A percentile compares a stretch with the other conserved stretches of the same genome.
Evolutionary conservation across 1,284 basidiomycete genomes (phyloP).

Genomic region (Melampsora americana): DNA sequence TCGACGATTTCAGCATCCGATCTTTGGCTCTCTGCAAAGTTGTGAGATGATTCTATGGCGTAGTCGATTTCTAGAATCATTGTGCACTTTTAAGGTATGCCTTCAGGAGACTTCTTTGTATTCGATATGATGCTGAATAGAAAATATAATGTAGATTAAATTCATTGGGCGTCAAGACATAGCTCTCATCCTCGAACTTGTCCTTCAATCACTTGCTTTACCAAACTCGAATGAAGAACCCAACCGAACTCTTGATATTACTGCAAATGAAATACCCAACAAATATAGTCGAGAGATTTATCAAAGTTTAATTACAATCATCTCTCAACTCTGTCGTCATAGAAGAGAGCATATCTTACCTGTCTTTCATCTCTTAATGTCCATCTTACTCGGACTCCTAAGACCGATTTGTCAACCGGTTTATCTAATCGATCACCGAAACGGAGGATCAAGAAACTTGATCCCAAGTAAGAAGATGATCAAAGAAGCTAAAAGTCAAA

Average conservation of each 20-base stretch:
- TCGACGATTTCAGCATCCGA: neutral
- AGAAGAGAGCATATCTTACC: neutral
- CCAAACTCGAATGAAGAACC: neutral
- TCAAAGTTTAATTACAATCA: neutral
- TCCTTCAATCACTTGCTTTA: neutral
- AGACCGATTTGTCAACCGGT: neutral
- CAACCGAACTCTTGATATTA: neutral
- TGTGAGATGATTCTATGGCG: neutral
- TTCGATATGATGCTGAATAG: neutral
- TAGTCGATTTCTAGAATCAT: neutral
- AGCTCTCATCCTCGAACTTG: neutral
- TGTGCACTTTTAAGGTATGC: neutral
- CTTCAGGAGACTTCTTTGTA: neutral
- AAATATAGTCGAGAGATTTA: neutral
- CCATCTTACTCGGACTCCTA: neutral
- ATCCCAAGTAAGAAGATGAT: neutral
- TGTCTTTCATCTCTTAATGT: neutral
- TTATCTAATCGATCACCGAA: neutral
- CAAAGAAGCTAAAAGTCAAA: neutral
- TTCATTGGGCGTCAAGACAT: neutral
- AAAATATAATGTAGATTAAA: neutral
- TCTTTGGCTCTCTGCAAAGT: neutral
- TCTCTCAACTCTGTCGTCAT: neutral
- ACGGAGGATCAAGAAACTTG: neutral
- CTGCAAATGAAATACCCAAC: neutral